Evolutionary conservation across 441 rosid genomes (phyloP).

Genomic region (Mallotus repandus): DNA sequence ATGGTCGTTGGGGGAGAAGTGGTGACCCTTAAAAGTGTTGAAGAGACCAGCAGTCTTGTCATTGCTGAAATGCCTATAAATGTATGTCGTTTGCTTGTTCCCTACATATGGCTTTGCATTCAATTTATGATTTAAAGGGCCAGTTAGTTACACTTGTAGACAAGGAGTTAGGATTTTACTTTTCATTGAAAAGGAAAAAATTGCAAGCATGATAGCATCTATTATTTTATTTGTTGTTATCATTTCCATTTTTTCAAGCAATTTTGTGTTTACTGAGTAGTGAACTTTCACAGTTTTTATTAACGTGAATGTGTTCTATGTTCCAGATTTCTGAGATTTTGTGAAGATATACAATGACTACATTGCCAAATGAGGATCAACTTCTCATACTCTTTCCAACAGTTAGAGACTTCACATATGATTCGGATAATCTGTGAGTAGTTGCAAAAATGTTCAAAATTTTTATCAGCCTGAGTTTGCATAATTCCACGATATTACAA

Average conservation of each 20-base stretch:
- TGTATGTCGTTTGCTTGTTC: slow-evolving; percentile 37
- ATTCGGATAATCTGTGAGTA: slow-evolving; percentile 17
- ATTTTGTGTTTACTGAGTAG: background rate
- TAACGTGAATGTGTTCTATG: slow-evolving; percentile 11
- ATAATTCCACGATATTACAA: background rate
- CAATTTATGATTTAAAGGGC: background rate
- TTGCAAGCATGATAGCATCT: background rate
- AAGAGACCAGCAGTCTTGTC: slow-evolving; percentile 64
- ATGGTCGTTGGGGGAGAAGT: slow-evolving; percentile 96
- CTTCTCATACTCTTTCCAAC: slow-evolving; percentile 9
- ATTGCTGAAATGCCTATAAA: slow-evolving; percentile 93
- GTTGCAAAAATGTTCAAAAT: slow-evolving; percentile 10
- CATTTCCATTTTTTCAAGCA: background rate
- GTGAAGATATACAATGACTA: slow-evolving; percentile 33
- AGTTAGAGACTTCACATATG: slow-evolving; percentile 12
- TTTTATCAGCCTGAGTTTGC: background rate
- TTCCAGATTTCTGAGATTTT: slow-evolving; percentile 84
- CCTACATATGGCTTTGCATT: background rate
- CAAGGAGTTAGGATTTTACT: background rate
- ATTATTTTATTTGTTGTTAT: slow-evolving; percentile 2
- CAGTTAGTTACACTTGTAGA: slow-evolving; percentile 15
- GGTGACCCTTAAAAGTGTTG: slow-evolving; percentile 64
- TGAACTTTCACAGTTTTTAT: background rate
- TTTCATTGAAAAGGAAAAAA: background rate
- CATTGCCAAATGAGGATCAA: background rate